phyloP scores from a whole-genome alignment of 1,284 basidiomycete species.

The Apiotrichum porosum region DNA sequence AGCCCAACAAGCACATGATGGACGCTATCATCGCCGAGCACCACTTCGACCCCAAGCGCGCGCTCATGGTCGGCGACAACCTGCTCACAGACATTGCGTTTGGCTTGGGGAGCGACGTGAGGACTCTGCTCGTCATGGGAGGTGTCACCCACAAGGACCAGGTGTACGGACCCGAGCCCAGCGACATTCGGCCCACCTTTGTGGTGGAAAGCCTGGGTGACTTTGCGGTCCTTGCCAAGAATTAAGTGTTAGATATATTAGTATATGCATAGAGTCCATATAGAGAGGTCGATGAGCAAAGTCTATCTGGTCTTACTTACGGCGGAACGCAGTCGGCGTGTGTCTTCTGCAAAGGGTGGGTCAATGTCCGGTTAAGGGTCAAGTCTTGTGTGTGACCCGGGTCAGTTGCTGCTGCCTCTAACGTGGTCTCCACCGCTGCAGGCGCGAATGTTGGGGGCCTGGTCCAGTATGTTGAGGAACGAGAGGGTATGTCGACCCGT shows the following conservation, averaged over 20 bases:
- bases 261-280: constrained; percentile 1
- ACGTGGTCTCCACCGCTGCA: background rate
- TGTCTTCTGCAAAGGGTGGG: no score
- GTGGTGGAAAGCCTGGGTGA: constrained; percentile 75
- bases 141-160: constrained; percentile 72
- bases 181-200: constrained; percentile 70
- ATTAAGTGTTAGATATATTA: constrained; percentile 15
- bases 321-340: no score
- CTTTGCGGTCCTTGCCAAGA: constrained; percentile 49
- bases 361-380: no score
- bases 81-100: constrained; percentile 85
- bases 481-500: no score
- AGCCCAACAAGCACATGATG: constrained; percentile 86
- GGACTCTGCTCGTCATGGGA: constrained; percentile 89
- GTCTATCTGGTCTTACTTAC: background rate
- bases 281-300: no score
- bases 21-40: constrained; percentile 96
- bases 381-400: no score
- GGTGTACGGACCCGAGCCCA: constrained; percentile 65
- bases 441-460: no score
- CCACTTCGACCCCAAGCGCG: constrained; percentile 72
- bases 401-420: background rate
- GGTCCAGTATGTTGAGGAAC: no score
- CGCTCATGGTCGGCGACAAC: constrained; percentile 94
- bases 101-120: constrained; percentile 75